Evolutionary conservation across 257 asterid genomes (phyloP).

Genomic region (Capsicum rhomboideum): DNA sequence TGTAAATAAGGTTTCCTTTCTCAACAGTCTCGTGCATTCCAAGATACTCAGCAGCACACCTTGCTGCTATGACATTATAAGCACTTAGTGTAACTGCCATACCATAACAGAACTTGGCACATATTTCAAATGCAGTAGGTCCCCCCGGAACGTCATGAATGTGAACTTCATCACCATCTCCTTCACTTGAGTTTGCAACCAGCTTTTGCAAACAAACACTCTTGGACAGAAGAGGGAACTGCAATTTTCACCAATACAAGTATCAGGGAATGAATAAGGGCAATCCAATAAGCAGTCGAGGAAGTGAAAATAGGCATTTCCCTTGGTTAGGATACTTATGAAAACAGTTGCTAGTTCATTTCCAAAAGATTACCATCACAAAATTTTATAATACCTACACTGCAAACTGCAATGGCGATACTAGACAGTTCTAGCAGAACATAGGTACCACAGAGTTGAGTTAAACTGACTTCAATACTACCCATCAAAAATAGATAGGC

Average conservation of each 20-base stretch:
- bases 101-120: constrained; percentile 89
- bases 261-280: not conserved
- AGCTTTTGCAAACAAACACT: constrained; percentile 64
- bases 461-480: not conserved
- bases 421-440: not conserved
- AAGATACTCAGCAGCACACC: constrained; percentile 91
- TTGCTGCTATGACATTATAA: constrained; percentile 57
- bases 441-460: not conserved
- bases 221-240: constrained; percentile 96
- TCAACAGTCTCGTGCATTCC: constrained; percentile 78
- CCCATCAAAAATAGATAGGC: not conserved
- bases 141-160: constrained; percentile 84
- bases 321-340: not conserved
- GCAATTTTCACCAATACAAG: constrained; percentile 20
- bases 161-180: constrained; percentile 48
- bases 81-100: constrained; percentile 83
- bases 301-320: not conserved
- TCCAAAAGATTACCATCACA: not conserved
- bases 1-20: constrained; percentile 80
- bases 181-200: constrained; percentile 46
- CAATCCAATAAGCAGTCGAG: not conserved
- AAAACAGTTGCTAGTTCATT: not conserved
- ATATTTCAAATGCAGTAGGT: constrained; percentile 60
- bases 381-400: not conserved
- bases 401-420: not conserved